Percentiles rank a stretch among this genome's conserved stretches.
phyloP scores from a whole-genome alignment of 2,329 filamentous ascomycete genomes.

The Botrytis aclada region DNA sequence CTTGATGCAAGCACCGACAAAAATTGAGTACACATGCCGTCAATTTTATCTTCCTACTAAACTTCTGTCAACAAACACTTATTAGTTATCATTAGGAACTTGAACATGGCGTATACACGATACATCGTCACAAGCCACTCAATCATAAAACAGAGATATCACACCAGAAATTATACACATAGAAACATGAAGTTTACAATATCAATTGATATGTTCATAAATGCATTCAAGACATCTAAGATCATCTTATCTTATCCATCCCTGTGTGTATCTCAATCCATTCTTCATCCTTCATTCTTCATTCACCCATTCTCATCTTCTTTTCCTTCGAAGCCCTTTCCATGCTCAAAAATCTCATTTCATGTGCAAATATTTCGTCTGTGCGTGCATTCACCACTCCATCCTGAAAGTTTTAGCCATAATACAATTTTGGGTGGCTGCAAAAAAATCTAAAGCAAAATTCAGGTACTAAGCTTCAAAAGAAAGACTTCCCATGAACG shows the following conservation, averaged over 20 bases:
- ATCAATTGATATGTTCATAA: slow-evolving; percentile 20
- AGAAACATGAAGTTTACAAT: neutral
- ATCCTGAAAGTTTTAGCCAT: slow-evolving; percentile 19
- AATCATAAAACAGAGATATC: neutral
- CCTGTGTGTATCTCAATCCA: slow-evolving; percentile 7
- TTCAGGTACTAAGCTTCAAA: slow-evolving; percentile 5
- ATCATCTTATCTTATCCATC: slow-evolving; percentile 18
- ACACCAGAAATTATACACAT: neutral
- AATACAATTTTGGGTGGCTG: slow-evolving; percentile 25
- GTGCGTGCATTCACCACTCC: slow-evolving; percentile 5
- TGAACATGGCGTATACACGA: neutral
- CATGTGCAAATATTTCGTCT: neutral
- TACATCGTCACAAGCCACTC: neutral
- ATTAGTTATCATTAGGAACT: neutral
- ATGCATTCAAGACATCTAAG: slow-evolving; percentile 21
- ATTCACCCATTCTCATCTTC: slow-evolving; percentile 1
- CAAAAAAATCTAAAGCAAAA: slow-evolving; percentile 15
- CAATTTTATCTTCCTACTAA: neutral
- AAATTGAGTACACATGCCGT: neutral
- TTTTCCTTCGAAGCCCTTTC: neutral
- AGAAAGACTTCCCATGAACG: slow-evolving; percentile 18
- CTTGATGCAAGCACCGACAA: neutral
- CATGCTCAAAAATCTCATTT: slow-evolving; percentile 9
- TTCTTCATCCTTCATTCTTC: slow-evolving; percentile 8
- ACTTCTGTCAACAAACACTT: neutral